Base-by-base conservation (phyloP, 2,329 filamentous ascomycete species). In the Fusarium abutilonis region DNA sequence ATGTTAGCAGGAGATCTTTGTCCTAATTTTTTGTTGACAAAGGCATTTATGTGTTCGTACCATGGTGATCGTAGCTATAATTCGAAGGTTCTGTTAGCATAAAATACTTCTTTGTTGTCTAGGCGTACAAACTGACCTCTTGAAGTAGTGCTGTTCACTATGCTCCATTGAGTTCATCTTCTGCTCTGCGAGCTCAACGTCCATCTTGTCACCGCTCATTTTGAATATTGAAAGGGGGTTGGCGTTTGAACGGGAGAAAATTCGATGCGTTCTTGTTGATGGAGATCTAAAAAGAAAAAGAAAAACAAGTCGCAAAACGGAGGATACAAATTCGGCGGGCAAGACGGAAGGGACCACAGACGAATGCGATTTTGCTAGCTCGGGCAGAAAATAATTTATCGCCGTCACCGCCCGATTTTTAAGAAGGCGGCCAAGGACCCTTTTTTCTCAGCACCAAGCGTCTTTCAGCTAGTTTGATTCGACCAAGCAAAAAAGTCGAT, bases 111-210 rank as follows among this genome's bases (percentile, higher is more conserved):
- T 66, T 15, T 43, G 43, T 44, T 29, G n/a, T 23, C 28, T 40
- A 10, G 17, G 26, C 21, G 32, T 43, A 42, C 29, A 60, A 57
- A 76, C 71, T 63, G 59, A 96, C 93, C 93, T 97, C 82, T 97
- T 98, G 83, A 98, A 98, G 84, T 98, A 99, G 79, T 98, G 95
- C 78, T 96, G 93, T 84, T 99, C 95, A 66, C 93, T 95, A 81
- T 97, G 93, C 76, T 91, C 90, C 85, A 97, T 89, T 70, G 81
- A 77, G 75, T 89, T 87, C 78, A 91, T 83, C 78, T 82, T 81
- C 75, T 83, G 76, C 80, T 88, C 86, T 44, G 85, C 85, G 66
- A 79, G 75, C 73, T 86, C 84, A 57, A 87, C 79, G 40, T 86
- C 85, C 83, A 85, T 86, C 60, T 80, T 81, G 59, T 80, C 79